Evolutionary conservation across 345 rosid genomes (phyloP).

Genomic region (Eutrema yunnanense): DNA sequence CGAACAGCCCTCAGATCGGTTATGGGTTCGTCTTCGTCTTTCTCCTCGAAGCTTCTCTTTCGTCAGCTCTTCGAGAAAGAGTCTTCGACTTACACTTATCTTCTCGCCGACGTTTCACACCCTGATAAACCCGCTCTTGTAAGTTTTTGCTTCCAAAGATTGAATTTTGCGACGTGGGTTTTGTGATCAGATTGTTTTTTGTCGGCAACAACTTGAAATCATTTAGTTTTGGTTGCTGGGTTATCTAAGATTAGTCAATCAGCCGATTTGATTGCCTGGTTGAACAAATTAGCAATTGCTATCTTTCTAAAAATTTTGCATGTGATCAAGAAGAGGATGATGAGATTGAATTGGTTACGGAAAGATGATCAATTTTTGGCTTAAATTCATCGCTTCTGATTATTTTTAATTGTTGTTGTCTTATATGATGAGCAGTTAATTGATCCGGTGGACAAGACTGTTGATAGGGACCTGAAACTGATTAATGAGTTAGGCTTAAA

Average conservation of each 20-base stretch:
- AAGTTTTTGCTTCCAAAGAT: background rate
- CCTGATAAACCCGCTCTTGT: constrained; percentile 90
- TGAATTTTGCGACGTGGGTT: background rate
- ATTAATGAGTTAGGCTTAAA: constrained; percentile 68
- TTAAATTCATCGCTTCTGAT: background rate
- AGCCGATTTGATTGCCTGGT: background rate
- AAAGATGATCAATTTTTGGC: background rate
- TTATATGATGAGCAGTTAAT: constrained; percentile 49
- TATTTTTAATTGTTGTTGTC: background rate
- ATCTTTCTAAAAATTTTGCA: background rate
- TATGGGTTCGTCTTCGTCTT: constrained; percentile 33
- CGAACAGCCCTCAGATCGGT: constrained; percentile 2
- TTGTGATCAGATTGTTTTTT: background rate
- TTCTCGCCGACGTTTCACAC: constrained; percentile 80
- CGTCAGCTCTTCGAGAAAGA: constrained; percentile 94
- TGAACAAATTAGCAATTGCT: background rate
- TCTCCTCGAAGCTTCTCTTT: constrained; percentile 52
- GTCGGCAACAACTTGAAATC: background rate
- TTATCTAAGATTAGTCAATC: background rate
- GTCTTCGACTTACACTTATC: constrained; percentile 80
- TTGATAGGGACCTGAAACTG: constrained; percentile 72
- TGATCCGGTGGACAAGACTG: constrained; percentile 90
- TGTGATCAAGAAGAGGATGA: background rate
- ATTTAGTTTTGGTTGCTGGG: background rate
- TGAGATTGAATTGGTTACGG: background rate